Evolutionary conservation across 176 grass and related monocot genomes (phyloP).

Genomic region (Bolboschoenus planiculmis): DNA sequence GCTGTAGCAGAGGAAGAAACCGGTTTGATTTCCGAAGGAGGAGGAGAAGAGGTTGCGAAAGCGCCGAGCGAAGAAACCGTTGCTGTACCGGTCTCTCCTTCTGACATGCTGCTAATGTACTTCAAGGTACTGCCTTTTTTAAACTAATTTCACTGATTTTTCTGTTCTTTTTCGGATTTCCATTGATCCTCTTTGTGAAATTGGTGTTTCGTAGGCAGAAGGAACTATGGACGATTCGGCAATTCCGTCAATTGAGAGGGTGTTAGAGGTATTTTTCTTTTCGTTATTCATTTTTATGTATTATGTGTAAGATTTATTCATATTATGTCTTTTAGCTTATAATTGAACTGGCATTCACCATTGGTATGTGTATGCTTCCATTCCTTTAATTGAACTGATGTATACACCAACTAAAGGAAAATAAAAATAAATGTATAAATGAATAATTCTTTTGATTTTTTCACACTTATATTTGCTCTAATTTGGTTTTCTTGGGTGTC

Average conservation of each 20-base stretch:
- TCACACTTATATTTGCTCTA: not conserved
- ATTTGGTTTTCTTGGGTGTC: not conserved
- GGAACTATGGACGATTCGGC: conserved; percentile 30
- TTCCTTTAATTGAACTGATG: not conserved
- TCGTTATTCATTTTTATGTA: not conserved
- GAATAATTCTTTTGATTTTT: too few species aligned
- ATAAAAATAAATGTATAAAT: not conserved
- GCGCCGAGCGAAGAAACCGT: conserved; percentile 12
- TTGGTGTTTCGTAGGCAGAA: conserved; percentile 30
- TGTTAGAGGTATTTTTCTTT: conserved; percentile 28
- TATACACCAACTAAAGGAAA: not conserved
- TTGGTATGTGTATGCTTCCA: not conserved
- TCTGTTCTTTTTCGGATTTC: not conserved
- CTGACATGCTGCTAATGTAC: conserved; percentile 41
- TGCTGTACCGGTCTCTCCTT: conserved; percentile 33
- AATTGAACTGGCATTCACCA: not conserved
- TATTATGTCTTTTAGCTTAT: not conserved
- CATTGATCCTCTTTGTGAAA: not conserved
- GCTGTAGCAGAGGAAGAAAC: conserved; percentile 11
- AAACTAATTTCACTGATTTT: not conserved
- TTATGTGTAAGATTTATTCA: not conserved
- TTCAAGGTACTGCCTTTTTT: conserved; percentile 31
- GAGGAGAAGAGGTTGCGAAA: not conserved
- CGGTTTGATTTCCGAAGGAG: not conserved
- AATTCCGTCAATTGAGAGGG: conserved; percentile 17